phyloP scores from a whole-genome alignment of 345 rosid species.

The Aquilaria malaccensis region DNA sequence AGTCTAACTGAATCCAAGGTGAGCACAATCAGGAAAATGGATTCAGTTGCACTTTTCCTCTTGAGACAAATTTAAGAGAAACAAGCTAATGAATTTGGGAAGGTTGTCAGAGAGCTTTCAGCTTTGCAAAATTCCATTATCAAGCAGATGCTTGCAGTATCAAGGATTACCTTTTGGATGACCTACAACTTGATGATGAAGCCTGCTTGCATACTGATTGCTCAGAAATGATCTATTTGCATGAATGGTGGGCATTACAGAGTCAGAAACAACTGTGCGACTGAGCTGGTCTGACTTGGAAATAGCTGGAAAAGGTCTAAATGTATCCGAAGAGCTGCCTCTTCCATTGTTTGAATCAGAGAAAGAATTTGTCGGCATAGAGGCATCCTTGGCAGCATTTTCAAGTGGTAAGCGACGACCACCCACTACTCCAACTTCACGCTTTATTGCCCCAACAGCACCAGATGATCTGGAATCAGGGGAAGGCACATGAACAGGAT shows the following conservation, averaged over 20 bases:
- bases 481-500: slow-evolving; percentile 96
- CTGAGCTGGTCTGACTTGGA: slow-evolving; percentile 46
- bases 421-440: slow-evolving; percentile 86
- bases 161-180: slow-evolving; percentile 50
- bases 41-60: too few relatives aligned
- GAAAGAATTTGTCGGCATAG: slow-evolving; percentile 33
- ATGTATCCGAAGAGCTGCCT: slow-evolving; percentile 46
- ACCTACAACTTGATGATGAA: slow-evolving; percentile 43
- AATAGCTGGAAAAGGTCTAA: slow-evolving; percentile 39
- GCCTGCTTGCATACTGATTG: slow-evolving; percentile 47
- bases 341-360: slow-evolving; percentile 43
- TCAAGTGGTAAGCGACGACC: slow-evolving; percentile 54
- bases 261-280: slow-evolving; percentile 36
- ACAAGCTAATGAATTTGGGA: too few relatives aligned
- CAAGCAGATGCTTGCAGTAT: neutral
- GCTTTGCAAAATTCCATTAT: too few relatives aligned
- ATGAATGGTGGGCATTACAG: slow-evolving; percentile 31
- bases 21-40: too few relatives aligned
- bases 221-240: slow-evolving; percentile 38
- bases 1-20: too few relatives aligned
- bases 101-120: too few relatives aligned
- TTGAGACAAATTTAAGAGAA: too few relatives aligned
- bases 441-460: slow-evolving; percentile 82
- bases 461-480: slow-evolving; percentile 72
- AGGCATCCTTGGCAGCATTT: slow-evolving; percentile 36